These are phyloP conservation scores for Serendipita sp. DNA, from an alignment of 1,284 basidiomycete genomes.

Conservation along the genomic window DNA sequence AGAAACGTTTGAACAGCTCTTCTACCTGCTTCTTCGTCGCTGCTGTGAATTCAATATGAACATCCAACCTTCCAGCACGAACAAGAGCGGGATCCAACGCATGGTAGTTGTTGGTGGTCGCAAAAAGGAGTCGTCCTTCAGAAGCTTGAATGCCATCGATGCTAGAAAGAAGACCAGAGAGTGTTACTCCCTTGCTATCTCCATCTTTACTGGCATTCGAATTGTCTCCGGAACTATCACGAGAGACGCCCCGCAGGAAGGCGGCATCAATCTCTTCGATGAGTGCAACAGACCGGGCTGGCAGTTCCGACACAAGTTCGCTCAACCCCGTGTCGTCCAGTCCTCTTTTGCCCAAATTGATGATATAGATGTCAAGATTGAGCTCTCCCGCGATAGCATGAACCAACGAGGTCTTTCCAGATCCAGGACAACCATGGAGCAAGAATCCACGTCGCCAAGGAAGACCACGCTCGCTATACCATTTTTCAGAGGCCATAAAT, in stretches of 20 bases:
- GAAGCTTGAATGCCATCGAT: slow-evolving; percentile 63
- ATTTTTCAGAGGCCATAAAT: slow-evolving; percentile 47
- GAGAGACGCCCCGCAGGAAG: slow-evolving; percentile 37
- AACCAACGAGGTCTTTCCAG: slow-evolving; percentile 63
- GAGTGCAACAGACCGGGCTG: slow-evolving; percentile 54
- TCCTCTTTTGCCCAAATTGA: slow-evolving; percentile 55
- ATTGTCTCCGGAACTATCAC: slow-evolving; percentile 13
- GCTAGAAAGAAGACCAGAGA: slow-evolving; percentile 59
- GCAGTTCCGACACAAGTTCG: slow-evolving; percentile 48
- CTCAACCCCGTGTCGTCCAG: slow-evolving; percentile 52
- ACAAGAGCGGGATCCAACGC: slow-evolving; percentile 56
- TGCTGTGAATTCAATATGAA: slow-evolving; percentile 59
- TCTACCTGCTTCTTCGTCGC: slow-evolving; percentile 52
- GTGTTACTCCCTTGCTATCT: slow-evolving; percentile 27
- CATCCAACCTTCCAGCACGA: slow-evolving; percentile 66
- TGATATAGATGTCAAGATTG: slow-evolving; percentile 55
- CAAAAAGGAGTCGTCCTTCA: slow-evolving; percentile 62
- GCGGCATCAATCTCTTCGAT: slow-evolving; percentile 75
- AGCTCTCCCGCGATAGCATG: slow-evolving; percentile 66
- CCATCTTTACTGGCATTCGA: slow-evolving; percentile 7
- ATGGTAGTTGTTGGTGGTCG: slow-evolving; percentile 58
- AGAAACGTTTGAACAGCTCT: slow-evolving; percentile 53
- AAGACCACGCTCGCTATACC: slow-evolving; percentile 57
- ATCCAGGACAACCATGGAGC: slow-evolving; percentile 55
- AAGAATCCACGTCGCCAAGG: slow-evolving; percentile 62